Evolutionary conservation across 306 rosid genomes (phyloP), one percentile per base, ranked within the genome.

Genomic region (Lotus japonicus): DNA sequence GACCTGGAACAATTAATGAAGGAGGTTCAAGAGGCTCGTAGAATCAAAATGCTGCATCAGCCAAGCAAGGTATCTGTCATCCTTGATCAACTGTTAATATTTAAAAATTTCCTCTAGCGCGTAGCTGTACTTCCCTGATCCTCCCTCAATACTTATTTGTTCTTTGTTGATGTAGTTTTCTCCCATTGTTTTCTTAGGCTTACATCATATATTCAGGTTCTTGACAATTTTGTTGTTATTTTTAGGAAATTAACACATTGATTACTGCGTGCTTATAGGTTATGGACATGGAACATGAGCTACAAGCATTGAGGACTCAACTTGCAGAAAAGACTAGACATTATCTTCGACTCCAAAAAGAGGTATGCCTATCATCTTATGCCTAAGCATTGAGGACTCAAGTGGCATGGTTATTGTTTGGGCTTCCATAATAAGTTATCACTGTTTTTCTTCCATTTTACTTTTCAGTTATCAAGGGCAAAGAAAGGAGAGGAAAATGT

Each of bases 241-340:
- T 55, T n/a, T 19, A 53, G 33, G 33, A 56, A 56, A 61, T 23
- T 39, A 72, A 52, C 66, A 68, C 36, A 49, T 64, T 45, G 9
- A 23, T 50, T 53, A 11, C 53, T n/a, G 11, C 12, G 71, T 45
- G 19, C 57, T 59, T 81, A 48, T 68, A 92, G 98, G 98, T 89
- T 53, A 89, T 92, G 98, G 96, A 89, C 83, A 92, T 92, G 98
- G 98, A 89, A 70, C 87, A 87, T 28, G 96, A 92, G 82, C 98
- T 92, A 79, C 84, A 65, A 50, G 98, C 98, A 64, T 80, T 92
- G 86, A 87, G 98, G 77, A 78, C 72, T 58, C 96, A 92, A 70
- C 92, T 92, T 75, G 79, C 80, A 3, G 96, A 87, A 79, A 92
- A 92, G 79, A 85, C 95, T 36, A 84, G 81, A 83, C 86, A 80